Conservation (phyloP, 2,329 filamentous ascomycete species). For the Hypoxylon sp. region DNA sequence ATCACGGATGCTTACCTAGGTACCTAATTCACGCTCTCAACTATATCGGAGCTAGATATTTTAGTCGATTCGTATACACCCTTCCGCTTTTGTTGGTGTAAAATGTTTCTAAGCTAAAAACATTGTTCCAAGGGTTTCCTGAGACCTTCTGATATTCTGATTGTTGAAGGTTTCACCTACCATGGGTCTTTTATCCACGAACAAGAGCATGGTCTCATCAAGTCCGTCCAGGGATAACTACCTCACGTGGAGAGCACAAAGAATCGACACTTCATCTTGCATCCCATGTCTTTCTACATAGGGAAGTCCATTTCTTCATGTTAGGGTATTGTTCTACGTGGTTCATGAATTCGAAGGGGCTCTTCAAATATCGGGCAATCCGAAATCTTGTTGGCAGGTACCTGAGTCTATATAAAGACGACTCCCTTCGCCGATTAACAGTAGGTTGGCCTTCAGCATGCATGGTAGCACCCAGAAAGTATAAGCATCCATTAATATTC, state of each 20-base stretch:
- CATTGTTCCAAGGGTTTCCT: neutral
- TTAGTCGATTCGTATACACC: neutral
- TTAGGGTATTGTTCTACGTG: conserved; percentile 4
- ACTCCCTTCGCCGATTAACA: neutral
- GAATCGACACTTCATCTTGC: neutral
- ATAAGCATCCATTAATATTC: neutral
- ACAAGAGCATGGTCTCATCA: neutral
- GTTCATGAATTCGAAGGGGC: conserved; percentile 1
- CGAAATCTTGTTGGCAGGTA: neutral
- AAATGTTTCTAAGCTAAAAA: neutral
- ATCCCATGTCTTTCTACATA: neutral
- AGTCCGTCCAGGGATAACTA: neutral
- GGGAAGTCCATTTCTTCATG: no score
- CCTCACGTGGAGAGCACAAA: neutral
- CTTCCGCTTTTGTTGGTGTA: neutral
- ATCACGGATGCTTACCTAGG: no score
- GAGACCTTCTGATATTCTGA: neutral
- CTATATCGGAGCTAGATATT: no score
- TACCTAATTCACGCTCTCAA: no score
- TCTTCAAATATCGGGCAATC: neutral
- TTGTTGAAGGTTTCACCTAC: neutral
- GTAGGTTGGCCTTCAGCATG: neutral
- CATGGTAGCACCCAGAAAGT: neutral
- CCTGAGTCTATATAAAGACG: neutral
- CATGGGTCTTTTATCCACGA: neutral